Conservation (phyloP, 352 stramenopile species). For the Phytophthora syringae region DNA sequence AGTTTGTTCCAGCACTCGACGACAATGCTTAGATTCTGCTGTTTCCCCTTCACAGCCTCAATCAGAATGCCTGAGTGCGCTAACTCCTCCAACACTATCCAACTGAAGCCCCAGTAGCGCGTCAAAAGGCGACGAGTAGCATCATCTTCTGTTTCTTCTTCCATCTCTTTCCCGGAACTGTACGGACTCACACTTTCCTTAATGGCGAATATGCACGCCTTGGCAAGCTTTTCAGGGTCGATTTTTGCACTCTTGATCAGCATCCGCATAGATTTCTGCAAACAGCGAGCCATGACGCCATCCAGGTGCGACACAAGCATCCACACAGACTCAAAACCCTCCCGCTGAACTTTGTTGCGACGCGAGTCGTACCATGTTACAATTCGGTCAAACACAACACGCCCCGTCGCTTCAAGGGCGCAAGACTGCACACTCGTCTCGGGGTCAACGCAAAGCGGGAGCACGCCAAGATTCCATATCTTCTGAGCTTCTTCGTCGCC, state of each 20-base stretch:
- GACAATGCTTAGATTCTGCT: constrained; percentile 70
- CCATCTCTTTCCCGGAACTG: constrained; percentile 34
- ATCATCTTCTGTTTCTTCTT: constrained; percentile 45
- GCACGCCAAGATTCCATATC: constrained; percentile 84
- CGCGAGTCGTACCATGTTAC: constrained; percentile 60
- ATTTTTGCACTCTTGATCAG: constrained; percentile 74
- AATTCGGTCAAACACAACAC: constrained; percentile 73
- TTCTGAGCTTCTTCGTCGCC: constrained; percentile 73
- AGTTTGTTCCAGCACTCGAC: constrained; percentile 87
- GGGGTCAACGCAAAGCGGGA: constrained; percentile 83
- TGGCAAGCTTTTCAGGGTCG: constrained; percentile 57
- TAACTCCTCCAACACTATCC: constrained; percentile 84
- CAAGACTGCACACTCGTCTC: constrained; percentile 78
- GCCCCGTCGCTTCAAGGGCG: constrained; percentile 61
- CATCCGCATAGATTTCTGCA: constrained; percentile 75
- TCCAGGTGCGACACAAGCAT: constrained; percentile 74
- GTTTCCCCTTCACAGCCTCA: constrained; percentile 56
- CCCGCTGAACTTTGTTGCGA: constrained; percentile 35
- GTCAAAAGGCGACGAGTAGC: constrained; percentile 36
- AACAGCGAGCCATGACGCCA: constrained; percentile 76
- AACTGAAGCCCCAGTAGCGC: constrained; percentile 83
- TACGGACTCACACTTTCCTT: constrained; percentile 54
- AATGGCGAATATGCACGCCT: constrained; percentile 71
- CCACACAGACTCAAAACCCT: constrained; percentile 59
- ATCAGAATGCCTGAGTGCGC: constrained; percentile 65